These are phyloP conservation scores for Parachaetomium inaequale DNA, from an alignment of 495 filamentous ascomycete genomes.

Conservation along the genomic window DNA sequence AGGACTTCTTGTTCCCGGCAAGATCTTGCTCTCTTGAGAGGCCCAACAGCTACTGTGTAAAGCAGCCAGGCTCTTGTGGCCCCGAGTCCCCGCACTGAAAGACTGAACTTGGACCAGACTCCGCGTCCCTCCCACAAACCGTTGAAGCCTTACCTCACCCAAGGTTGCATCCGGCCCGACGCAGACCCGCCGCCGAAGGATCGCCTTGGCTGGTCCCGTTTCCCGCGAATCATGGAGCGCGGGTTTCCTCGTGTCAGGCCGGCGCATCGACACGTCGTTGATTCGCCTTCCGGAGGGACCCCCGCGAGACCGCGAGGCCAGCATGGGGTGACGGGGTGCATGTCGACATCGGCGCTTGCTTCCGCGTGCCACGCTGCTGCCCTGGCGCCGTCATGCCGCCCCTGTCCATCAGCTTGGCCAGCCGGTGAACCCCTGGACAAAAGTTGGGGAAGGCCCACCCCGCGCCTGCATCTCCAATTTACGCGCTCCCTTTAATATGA, in stretches of 20 bases:
- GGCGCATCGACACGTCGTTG: neutral
- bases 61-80: too few relatives aligned
- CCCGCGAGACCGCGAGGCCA: neutral
- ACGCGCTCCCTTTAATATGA: slow-evolving; percentile 29
- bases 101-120: too few relatives aligned
- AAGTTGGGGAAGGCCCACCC: slow-evolving; percentile 24
- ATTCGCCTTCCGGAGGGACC: slow-evolving; percentile 3
- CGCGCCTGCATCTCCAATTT: slow-evolving; percentile 28
- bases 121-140: neutral
- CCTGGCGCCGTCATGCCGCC: slow-evolving; percentile 12
- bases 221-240: neutral
- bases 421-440: slow-evolving; percentile 14
- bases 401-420: slow-evolving; percentile 8
- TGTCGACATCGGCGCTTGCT: slow-evolving; percentile 16
- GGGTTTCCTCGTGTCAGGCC: neutral
- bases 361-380: slow-evolving; percentile 10
- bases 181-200: neutral
- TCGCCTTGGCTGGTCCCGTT: neutral
- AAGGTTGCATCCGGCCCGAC: slow-evolving; percentile 14
- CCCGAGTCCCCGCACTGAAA: too few relatives aligned
- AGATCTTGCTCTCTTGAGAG: too few relatives aligned
- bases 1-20: neutral
- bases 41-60: too few relatives aligned
- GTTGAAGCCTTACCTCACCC: neutral
- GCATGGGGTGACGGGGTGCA: neutral